A percentile compares a stretch with the other conserved stretches of the same genome.
These are phyloP conservation scores for Ogataea saltuana DNA, from an alignment of 805 yeast genomes.

Conservation along the genomic window DNA sequence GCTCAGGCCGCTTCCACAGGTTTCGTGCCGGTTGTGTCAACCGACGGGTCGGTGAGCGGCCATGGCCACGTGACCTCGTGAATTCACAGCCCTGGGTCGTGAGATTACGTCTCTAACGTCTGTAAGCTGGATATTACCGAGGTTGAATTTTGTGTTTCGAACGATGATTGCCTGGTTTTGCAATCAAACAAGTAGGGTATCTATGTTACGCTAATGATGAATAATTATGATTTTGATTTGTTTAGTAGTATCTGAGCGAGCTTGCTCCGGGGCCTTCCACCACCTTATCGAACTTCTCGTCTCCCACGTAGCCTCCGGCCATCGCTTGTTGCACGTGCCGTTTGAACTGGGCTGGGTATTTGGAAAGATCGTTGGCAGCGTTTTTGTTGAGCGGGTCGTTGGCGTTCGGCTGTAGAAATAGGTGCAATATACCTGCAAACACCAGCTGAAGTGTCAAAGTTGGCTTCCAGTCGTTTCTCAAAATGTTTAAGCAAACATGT, in stretches of 20 bases:
- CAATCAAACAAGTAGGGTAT: too few relatives aligned
- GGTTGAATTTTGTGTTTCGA: too few relatives aligned
- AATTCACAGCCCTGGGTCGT: too few relatives aligned
- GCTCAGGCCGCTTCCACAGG: slow-evolving; percentile 7
- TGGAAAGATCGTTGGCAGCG: slow-evolving; percentile 66
- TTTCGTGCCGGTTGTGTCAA: slow-evolving; percentile 36
- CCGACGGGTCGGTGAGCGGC: slow-evolving; percentile 29
- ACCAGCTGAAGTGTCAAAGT: slow-evolving; percentile 80
- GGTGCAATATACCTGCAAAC: slow-evolving; percentile 78
- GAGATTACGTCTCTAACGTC: too few relatives aligned
- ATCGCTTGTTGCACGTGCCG: slow-evolving; percentile 60
- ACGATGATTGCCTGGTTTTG: too few relatives aligned
- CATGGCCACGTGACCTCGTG: slow-evolving; percentile 25
- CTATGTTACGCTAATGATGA: slow-evolving; percentile 1
- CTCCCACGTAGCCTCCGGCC: slow-evolving; percentile 68
- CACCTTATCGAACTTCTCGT: slow-evolving; percentile 65
- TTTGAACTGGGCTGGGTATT: slow-evolving; percentile 50
- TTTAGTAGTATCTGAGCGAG: slow-evolving; percentile 9
- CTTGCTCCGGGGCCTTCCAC: slow-evolving; percentile 17
- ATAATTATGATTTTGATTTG: slow-evolving; percentile 1
- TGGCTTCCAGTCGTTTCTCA: slow-evolving; percentile 96
- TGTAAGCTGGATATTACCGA: too few relatives aligned
- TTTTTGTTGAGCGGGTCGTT: slow-evolving; percentile 89
- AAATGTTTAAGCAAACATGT: slow-evolving; percentile 85
- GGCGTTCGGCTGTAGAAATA: slow-evolving; percentile 88